Percentiles rank a stretch among this genome's conserved stretches.
Evolutionary conservation across 2,329 filamentous ascomycete species (phyloP).

Genomic region (Didymella glomerata): DNA sequence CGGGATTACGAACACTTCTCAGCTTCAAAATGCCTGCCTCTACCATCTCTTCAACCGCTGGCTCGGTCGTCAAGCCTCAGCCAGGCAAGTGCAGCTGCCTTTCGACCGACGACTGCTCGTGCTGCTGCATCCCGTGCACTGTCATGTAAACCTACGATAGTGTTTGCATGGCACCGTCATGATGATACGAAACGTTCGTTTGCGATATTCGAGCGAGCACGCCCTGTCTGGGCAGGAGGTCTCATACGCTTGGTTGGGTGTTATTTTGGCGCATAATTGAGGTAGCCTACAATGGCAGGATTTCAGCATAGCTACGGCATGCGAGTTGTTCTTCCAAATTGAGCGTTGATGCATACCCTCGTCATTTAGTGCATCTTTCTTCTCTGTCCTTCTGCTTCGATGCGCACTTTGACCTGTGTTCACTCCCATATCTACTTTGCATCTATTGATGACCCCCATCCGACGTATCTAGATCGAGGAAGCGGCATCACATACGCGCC

Average conservation of each 20-base stretch:
- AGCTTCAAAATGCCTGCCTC: constrained; percentile 44
- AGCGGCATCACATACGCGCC: not conserved
- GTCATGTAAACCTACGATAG: constrained; percentile 42
- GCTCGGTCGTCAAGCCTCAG: constrained; percentile 49
- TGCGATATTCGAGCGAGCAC: constrained; percentile 2
- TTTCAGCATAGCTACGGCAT: not conserved
- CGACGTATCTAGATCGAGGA: not conserved
- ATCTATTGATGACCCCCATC: not conserved
- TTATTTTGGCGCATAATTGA: not conserved
- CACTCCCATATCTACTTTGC: not conserved
- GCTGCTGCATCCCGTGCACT: constrained; percentile 49
- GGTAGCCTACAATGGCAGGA: not conserved
- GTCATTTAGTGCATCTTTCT: not conserved
- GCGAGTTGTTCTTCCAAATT: not conserved
- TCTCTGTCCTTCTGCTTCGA: not conserved
- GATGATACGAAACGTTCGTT: constrained; percentile 8
- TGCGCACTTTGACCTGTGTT: not conserved
- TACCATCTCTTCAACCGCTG: constrained; percentile 42
- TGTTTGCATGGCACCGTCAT: not conserved
- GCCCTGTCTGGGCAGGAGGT: not conserved
- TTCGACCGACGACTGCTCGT: constrained; percentile 44
- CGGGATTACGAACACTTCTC: not conserved
- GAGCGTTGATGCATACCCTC: not conserved
- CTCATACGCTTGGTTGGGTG: not conserved
- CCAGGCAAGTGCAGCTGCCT: constrained; percentile 43